Evolutionary conservation across 192 early-diverging fungal species (phyloP).

Genomic region (Coemansia sp.): DNA sequence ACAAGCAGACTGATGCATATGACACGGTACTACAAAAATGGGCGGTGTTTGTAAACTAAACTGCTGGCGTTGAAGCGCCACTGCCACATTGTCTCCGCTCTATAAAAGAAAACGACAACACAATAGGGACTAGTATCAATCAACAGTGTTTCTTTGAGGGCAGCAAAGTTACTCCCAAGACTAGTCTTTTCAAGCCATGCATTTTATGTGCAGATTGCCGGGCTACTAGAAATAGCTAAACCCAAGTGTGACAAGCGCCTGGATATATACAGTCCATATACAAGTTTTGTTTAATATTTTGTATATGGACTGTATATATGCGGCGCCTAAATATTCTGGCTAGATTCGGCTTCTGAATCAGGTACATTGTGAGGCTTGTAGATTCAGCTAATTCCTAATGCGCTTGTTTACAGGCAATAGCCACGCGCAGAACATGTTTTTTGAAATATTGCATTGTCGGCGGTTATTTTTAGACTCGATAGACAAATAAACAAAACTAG

Average conservation of each 20-base stretch:
- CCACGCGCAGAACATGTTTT: neutral
- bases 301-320: neutral
- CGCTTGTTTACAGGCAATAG: conserved; percentile 3
- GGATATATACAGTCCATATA: neutral
- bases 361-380: neutral
- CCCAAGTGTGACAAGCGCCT: neutral
- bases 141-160: neutral
- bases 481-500: conserved; percentile 6
- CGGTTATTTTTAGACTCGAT: neutral
- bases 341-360: neutral
- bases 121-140: neutral
- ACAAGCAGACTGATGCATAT: conserved; percentile 1
- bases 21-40: conserved; percentile 4
- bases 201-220: neutral
- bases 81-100: neutral
- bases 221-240: neutral
- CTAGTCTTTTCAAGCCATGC: neutral
- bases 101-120: neutral
- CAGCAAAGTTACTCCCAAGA: neutral
- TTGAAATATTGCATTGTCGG: neutral
- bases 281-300: neutral
- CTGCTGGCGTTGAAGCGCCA: neutral
- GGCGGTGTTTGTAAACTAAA: conserved; percentile 2
- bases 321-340: neutral
- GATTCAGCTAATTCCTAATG: conserved; percentile 4